These are phyloP conservation scores for Pythium rishiriense DNA, from an alignment of 352 stramenopile species.

Conservation along the genomic window DNA sequence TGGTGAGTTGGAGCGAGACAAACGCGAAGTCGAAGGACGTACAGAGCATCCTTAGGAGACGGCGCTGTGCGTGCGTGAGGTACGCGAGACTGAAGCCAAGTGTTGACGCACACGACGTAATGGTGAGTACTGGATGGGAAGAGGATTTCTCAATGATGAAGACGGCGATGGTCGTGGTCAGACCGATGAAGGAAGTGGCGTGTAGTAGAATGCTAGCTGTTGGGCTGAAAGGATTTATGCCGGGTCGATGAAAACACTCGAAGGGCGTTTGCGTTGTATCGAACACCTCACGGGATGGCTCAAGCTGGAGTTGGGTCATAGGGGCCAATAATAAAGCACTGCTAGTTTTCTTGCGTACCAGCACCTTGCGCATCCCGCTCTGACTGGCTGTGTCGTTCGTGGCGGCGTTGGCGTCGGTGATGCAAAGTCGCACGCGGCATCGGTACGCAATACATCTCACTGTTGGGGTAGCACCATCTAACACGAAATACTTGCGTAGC, in stretches of 20 bases:
- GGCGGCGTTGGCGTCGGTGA: not conserved
- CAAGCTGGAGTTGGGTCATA: conserved; percentile 2
- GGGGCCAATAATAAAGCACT: no score
- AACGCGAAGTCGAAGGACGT: conserved; percentile 21
- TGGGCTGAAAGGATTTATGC: not conserved
- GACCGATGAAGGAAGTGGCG: not conserved
- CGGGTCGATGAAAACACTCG: not conserved
- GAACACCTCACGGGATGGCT: conserved; percentile 1
- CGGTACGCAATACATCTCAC: conserved; percentile 33
- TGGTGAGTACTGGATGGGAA: not conserved
- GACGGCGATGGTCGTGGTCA: not conserved
- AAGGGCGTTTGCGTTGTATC: not conserved
- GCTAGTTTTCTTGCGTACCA: not conserved
- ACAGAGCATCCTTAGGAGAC: conserved; percentile 3
- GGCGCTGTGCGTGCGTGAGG: not conserved
- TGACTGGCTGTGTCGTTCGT: not conserved
- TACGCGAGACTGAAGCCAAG: conserved; percentile 3
- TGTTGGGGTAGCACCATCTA: conserved; percentile 1
- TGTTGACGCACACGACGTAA: conserved; percentile 18
- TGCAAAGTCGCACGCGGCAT: conserved; percentile 21
- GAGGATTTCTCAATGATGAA: no score
- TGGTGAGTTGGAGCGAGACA: conserved; percentile 9
- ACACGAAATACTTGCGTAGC: conserved; percentile 17
- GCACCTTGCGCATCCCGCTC: not conserved
- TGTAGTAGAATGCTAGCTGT: not conserved